Base-by-base conservation (phyloP, 1,284 basidiomycete species). In the Cryptococcus sp. region DNA sequence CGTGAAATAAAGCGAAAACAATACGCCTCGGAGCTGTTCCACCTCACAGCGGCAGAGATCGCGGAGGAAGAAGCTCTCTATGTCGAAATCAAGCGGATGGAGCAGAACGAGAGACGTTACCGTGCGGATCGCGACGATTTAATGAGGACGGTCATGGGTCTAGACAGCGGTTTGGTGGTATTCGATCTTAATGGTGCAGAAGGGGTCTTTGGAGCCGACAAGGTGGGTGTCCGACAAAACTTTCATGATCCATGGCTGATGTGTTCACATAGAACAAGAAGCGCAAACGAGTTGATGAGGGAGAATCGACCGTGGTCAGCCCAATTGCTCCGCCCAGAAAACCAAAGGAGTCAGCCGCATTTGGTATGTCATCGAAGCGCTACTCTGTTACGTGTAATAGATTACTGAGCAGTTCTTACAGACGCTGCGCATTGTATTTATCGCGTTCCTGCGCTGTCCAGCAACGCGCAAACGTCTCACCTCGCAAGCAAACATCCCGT, bases 61-160 rank as follows among this genome's bases (percentile, higher is more conserved):
- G 88, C 88, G 10, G 95, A 99, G 74, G 96, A 99, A 81, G 94
- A 98, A 70, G 91, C 93, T 4, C 83, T 99, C 0, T 99, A 93
- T 79, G 82, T 98, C 64, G 94, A 99, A 76, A 85, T 96, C 52
- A 93, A 95, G 71, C 86, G 92, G 13, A 84, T 99, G 52, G 94
- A 98, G 75, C 95, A 98, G 78, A 92, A 86, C 67, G 93, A 97
- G 75, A 84, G 88, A 47, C 85, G 85, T 57, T 97, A 96, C 81
- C 88, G 89, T 68, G 85, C 86, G 55, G 94, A 99, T 53, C 84
- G 96, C 8, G 93, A 97, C 65, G 91, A 93, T 48, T 84, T 99
- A 27, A 83, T 99, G 62, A 86, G 90, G 22, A 88, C 88, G 0
- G 80, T 99, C 17, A 85, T 87, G 40, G 91, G 91, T 3, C 84